A percentile compares a stretch with the other conserved stretches of the same genome.
phyloP scores from a whole-genome alignment of 2,329 filamentous ascomycete genomes.

The Neopestalotiopsis sp. region DNA sequence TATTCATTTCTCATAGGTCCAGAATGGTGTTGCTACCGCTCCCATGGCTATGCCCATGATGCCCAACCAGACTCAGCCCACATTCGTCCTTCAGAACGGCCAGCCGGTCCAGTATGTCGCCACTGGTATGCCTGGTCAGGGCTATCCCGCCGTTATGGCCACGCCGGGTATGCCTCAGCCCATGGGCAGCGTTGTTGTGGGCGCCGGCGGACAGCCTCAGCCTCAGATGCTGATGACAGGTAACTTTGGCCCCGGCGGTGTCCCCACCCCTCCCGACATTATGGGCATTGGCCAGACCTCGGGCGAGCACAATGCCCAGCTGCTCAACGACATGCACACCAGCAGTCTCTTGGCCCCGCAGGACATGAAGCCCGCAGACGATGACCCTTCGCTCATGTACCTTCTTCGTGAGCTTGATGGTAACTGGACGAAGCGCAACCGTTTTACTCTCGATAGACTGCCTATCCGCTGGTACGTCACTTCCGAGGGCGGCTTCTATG shows the following conservation, averaged over 20 bases:
- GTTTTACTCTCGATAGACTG: constrained; percentile 65
- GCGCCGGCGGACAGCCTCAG: background rate
- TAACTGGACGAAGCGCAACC: constrained; percentile 63
- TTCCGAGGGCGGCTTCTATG: constrained; percentile 65
- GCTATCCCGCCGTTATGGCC: constrained; percentile 4
- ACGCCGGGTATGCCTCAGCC: constrained; percentile 16
- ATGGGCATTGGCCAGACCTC: constrained; percentile 58
- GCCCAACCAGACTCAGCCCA: background rate
- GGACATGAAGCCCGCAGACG: constrained; percentile 67
- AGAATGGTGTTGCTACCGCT: background rate
- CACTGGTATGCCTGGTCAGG: constrained; percentile 16
- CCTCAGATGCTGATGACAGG: constrained; percentile 18
- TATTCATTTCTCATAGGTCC: background rate
- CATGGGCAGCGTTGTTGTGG: background rate
- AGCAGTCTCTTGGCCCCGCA: constrained; percentile 62
- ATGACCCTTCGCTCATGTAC: constrained; percentile 66
- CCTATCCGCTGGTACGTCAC: constrained; percentile 65
- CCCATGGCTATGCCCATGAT: background rate
- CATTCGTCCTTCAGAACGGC: background rate
- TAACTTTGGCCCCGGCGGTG: constrained; percentile 20
- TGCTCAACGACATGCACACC: constrained; percentile 53
- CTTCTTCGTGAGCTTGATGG: constrained; percentile 66
- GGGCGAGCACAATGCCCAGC: constrained; percentile 52
- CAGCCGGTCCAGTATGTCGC: constrained; percentile 18
- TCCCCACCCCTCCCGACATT: constrained; percentile 47